Conservation (phyloP, 2,329 filamentous ascomycete genomes). For the Leptographium lundbergii region DNA sequence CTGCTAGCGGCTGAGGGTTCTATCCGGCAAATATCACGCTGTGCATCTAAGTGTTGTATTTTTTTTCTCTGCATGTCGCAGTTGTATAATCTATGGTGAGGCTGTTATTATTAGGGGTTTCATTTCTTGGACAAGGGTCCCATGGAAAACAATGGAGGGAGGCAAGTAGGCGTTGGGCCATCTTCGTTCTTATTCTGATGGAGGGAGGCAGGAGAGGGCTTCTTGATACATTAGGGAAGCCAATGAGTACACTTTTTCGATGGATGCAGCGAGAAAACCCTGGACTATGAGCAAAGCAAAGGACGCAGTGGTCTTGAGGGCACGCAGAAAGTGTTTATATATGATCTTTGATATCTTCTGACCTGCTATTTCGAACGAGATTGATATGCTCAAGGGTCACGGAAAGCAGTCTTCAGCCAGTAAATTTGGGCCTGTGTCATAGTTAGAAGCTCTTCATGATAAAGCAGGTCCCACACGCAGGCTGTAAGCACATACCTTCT, state of each 20-base stretch:
- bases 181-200: not conserved
- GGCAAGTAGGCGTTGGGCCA: not conserved
- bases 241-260: not conserved
- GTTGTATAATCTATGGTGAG: not conserved
- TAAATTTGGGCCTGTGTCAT: conserved; percentile 18
- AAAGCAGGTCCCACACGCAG: not conserved
- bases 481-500: conserved; percentile 36
- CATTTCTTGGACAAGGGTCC: not conserved
- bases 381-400: conserved; percentile 1
- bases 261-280: not conserved
- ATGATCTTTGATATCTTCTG: not conserved
- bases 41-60: not conserved
- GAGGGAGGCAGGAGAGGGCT: not conserved
- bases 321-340: not conserved
- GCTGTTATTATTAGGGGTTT: not conserved
- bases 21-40: not conserved
- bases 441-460: not conserved
- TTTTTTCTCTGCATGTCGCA: not conserved
- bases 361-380: not conserved
- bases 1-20: not conserved
- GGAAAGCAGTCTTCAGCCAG: conserved; percentile 20
- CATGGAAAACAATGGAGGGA: not conserved
- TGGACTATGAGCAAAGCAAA: not conserved
- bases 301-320: not conserved
- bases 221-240: not conserved